Conservation (phyloP, 345 rosid species). For the Euphorbia pulcherrima region DNA sequence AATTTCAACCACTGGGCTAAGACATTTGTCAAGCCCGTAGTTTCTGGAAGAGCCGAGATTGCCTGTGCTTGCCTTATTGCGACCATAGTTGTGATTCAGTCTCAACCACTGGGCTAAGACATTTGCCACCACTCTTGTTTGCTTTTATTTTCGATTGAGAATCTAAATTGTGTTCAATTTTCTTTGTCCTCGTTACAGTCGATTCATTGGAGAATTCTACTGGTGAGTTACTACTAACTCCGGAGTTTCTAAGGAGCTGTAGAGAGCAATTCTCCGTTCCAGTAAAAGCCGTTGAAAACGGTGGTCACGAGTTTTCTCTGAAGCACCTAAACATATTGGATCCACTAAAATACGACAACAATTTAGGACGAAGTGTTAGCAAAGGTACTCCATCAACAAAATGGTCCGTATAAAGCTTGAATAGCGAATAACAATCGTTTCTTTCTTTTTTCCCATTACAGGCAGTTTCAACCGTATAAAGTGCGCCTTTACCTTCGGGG, state of each 20-base stretch:
- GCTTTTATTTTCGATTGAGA: no score
- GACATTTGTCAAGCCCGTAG: no score
- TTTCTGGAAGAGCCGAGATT: no score
- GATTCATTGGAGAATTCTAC: constrained; percentile 55
- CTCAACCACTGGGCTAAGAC: no score
- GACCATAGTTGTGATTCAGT: no score
- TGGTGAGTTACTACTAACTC: constrained; percentile 53
- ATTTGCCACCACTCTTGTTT: no score
- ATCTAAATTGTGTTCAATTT: not conserved
- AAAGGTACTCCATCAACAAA: constrained; percentile 45
- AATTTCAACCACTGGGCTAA: no score
- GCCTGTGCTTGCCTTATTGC: no score
- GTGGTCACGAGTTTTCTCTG: constrained; percentile 47
- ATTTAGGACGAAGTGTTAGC: constrained; percentile 96
- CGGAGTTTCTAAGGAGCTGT: constrained; percentile 60
- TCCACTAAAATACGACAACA: constrained; percentile 76
- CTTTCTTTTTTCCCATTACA: constrained; percentile 22
- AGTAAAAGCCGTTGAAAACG: constrained; percentile 55
- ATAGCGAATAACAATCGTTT: not conserved
- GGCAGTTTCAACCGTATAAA: constrained; percentile 67
- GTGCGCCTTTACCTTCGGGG: constrained; percentile 61
- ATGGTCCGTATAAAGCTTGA: not conserved
- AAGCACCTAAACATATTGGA: constrained; percentile 87
- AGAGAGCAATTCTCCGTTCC: constrained; percentile 53
- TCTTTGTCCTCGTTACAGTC: constrained; percentile 32